Evolutionary conservation across 306 rosid genomes (phyloP).

Genomic region (Cucurbita moschata): DNA sequence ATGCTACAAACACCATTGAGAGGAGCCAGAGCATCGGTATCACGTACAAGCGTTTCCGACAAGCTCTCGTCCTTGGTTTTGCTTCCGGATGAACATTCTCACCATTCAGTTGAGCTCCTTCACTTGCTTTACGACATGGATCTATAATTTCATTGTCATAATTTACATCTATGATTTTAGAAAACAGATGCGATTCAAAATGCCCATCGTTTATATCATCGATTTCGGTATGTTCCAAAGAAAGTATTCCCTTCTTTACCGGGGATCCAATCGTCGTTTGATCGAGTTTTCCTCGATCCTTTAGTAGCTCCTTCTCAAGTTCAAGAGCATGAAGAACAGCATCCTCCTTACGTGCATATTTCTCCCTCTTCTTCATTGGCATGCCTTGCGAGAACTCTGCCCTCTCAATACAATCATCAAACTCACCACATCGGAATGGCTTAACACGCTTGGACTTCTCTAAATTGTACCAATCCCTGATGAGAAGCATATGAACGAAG

Average conservation of each 20-base stretch:
- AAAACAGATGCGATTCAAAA: constrained; percentile 17
- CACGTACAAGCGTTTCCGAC: constrained; percentile 27
- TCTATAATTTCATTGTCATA: constrained; percentile 21
- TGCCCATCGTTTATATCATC: constrained; percentile 18
- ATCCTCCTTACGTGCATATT: constrained; percentile 96
- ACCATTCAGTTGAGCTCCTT: constrained; percentile 31
- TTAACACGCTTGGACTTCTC: constrained; percentile 97
- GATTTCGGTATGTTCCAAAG: constrained; percentile 25
- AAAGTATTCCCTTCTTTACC: constrained; percentile 20
- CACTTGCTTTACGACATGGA: constrained; percentile 20
- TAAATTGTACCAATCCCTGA: constrained; percentile 95
- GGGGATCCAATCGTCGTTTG: constrained; percentile 18
- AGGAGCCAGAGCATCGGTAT: constrained; percentile 24
- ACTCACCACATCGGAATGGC: constrained; percentile 86
- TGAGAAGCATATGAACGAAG: constrained; percentile 3
- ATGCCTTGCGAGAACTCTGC: constrained; percentile 79
- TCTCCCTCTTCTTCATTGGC: constrained; percentile 92
- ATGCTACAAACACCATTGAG: constrained; percentile 16
- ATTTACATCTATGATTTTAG: constrained; percentile 15
- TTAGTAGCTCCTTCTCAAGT: constrained; percentile 61
- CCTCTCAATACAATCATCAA: constrained; percentile 88
- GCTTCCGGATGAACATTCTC: constrained; percentile 36
- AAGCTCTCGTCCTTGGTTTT: constrained; percentile 45
- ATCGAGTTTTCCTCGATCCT: constrained; percentile 42
- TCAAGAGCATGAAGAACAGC: constrained; percentile 92